Evolutionary conservation across 768 basidiomycete species (phyloP).

Genomic region (Tulasnella sp.): DNA sequence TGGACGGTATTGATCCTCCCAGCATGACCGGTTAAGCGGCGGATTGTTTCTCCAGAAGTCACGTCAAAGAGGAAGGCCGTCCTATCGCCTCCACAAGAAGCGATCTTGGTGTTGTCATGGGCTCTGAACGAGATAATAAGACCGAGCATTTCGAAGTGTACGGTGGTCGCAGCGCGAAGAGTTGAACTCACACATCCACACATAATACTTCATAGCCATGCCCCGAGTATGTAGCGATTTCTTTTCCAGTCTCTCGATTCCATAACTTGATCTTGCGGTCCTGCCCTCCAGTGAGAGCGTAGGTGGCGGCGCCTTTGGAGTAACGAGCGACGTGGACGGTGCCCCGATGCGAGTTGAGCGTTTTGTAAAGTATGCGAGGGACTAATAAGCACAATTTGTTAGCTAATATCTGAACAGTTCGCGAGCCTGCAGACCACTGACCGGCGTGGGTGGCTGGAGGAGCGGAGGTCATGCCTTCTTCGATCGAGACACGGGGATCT

Average conservation of each 20-base stretch:
- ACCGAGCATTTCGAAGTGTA: neutral
- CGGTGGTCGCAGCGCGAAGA: neutral
- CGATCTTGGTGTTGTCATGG: slow-evolving; percentile 90
- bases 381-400: too few species aligned
- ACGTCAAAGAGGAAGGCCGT: slow-evolving; percentile 96
- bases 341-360: slow-evolving; percentile 60
- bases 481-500: neutral
- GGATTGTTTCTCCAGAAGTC: slow-evolving; percentile 66
- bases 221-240: slow-evolving; percentile 82
- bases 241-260: slow-evolving; percentile 77
- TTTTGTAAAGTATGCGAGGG: slow-evolving; percentile 46
- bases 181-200: slow-evolving; percentile 61
- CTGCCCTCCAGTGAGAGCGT: slow-evolving; percentile 86
- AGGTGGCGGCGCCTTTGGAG: slow-evolving; percentile 77
- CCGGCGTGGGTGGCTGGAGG: neutral
- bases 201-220: slow-evolving; percentile 96
- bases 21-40: slow-evolving; percentile 80
- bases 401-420: too few species aligned
- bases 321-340: slow-evolving; percentile 87
- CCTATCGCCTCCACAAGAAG: slow-evolving; percentile 87
- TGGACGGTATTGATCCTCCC: slow-evolving; percentile 84
- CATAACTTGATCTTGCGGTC: slow-evolving; percentile 83
- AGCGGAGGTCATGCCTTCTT: neutral
- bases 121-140: slow-evolving; percentile 37
- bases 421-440: too few species aligned